Evolutionary conservation across 2,329 filamentous ascomycete genomes (phyloP).

Genomic region (Paracoccidioides brasiliensis): DNA sequence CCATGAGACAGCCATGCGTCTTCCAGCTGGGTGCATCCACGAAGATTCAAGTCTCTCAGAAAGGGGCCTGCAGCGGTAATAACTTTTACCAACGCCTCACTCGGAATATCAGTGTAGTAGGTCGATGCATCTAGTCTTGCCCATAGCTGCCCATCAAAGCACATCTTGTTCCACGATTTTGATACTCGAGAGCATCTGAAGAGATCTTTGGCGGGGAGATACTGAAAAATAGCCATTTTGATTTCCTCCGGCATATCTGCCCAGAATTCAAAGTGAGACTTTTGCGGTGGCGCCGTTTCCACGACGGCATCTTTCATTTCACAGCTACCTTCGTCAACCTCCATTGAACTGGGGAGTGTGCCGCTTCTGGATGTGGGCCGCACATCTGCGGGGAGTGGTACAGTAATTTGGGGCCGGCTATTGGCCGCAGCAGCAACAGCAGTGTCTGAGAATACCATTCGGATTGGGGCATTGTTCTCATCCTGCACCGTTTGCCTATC

Average conservation of each 20-base stretch:
- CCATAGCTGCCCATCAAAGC: slow-evolving; percentile 94
- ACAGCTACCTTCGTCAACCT: slow-evolving; percentile 18
- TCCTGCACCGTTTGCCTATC: slow-evolving; percentile 35
- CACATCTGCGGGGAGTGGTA: slow-evolving; percentile 52
- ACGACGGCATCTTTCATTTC: background rate
- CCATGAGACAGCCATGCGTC: slow-evolving; percentile 66
- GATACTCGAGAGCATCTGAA: slow-evolving; percentile 65
- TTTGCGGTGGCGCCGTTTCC: slow-evolving; percentile 16
- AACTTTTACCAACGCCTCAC: slow-evolving; percentile 69
- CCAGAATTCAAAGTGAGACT: slow-evolving; percentile 53
- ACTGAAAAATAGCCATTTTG: slow-evolving; percentile 61
- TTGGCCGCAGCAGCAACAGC: slow-evolving; percentile 26
- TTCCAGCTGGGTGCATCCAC: slow-evolving; percentile 80
- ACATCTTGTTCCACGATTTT: slow-evolving; percentile 65
- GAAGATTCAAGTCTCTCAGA: slow-evolving; percentile 75
- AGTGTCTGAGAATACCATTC: slow-evolving; percentile 39
- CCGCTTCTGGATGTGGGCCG: slow-evolving; percentile 32
- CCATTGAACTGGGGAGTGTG: slow-evolving; percentile 1
- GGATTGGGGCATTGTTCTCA: slow-evolving; percentile 43
- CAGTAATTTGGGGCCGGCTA: slow-evolving; percentile 34
- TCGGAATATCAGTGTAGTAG: slow-evolving; percentile 79
- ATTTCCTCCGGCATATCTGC: slow-evolving; percentile 69
- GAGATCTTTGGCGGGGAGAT: slow-evolving; percentile 66
- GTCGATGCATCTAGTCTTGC: slow-evolving; percentile 67
- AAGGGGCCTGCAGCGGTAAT: slow-evolving; percentile 79